These are phyloP conservation scores for Kurtzmaniella cleridarum DNA, from an alignment of 805 yeast genomes.

Conservation along the genomic window DNA sequence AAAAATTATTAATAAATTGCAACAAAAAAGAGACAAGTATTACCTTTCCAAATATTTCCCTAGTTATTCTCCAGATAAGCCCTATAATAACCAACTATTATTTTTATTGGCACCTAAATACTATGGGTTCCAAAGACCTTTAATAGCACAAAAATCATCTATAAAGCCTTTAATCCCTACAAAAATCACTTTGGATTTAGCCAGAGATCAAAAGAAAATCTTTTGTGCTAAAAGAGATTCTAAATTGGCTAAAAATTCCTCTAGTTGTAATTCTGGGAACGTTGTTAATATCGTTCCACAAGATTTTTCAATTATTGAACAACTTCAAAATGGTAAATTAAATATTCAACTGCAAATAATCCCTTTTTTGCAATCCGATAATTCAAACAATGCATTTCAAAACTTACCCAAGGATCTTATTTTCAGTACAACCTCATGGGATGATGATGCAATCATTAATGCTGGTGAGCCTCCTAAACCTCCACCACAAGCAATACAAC, in stretches of 20 bases:
- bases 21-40: conserved; percentile 18
- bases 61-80: conserved; percentile 47
- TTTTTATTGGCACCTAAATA: conserved; percentile 58
- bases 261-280: conserved; percentile 6
- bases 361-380: conserved; percentile 21
- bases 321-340: conserved; percentile 15
- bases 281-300: conserved; percentile 20
- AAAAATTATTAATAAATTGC: conserved; percentile 22
- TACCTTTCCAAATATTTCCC: conserved; percentile 55
- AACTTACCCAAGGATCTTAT: conserved; percentile 50
- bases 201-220: conserved; percentile 50
- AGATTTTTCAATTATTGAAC: conserved; percentile 27
- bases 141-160: conserved; percentile 24
- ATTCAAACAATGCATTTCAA: conserved; percentile 30
- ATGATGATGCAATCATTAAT: conserved; percentile 57
- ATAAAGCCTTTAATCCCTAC: conserved; percentile 52
- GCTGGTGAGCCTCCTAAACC: conserved; percentile 28
- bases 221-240: conserved; percentile 34
- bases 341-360: conserved; percentile 17
- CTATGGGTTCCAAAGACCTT: conserved; percentile 49
- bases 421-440: conserved; percentile 75
- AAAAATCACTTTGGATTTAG: conserved; percentile 55
- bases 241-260: conserved; percentile 1
- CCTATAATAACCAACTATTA: conserved; percentile 59
- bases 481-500: conserved; percentile 8